Evolutionary conservation across 768 basidiomycete species (phyloP).

Genomic region (Kwoniella dejecticola): DNA sequence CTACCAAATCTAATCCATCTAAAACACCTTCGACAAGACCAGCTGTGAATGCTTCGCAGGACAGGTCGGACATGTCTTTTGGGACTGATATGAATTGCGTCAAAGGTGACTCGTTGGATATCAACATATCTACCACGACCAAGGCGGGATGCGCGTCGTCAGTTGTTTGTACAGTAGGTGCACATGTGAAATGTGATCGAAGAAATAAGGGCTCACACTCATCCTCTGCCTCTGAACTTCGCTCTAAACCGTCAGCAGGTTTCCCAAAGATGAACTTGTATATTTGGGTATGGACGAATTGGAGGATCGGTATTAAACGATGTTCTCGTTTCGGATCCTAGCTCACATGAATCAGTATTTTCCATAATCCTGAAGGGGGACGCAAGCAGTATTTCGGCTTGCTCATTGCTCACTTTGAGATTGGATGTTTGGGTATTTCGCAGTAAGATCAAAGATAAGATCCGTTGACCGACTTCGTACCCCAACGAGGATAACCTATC

Average conservation of each 20-base stretch:
- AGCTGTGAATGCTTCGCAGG: conserved; percentile 95
- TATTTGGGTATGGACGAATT: conserved; percentile 91
- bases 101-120: conserved; percentile 90
- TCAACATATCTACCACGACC: conserved; percentile 97
- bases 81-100: conserved; percentile 93
- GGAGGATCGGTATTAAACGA: conserved; percentile 83
- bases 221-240: conserved; percentile 92
- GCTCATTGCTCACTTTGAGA: conserved; percentile 52
- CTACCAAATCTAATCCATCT: conserved; percentile 88
- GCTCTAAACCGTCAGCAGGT: conserved; percentile 91
- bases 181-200: too few relatives aligned
- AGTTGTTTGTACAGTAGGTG: too few relatives aligned
- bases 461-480: conserved; percentile 83
- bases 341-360: too few relatives aligned
- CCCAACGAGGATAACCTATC: conserved; percentile 84
- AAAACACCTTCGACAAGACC: conserved; percentile 96
- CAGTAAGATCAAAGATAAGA: conserved; percentile 60
- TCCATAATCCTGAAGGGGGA: too few relatives aligned
- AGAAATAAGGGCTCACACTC: conserved; percentile 67
- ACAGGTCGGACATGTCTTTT: conserved; percentile 87
- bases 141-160: too few relatives aligned
- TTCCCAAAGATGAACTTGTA: conserved; percentile 94
- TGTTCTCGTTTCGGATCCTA: conserved; percentile 89
- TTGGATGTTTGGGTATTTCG: conserved; percentile 50
- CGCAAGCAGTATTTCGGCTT: too few relatives aligned